Evolutionary conservation across 768 basidiomycete genomes (phyloP), one percentile per base, ranked within the genome.

Genomic region (Kwoniella sp.): DNA sequence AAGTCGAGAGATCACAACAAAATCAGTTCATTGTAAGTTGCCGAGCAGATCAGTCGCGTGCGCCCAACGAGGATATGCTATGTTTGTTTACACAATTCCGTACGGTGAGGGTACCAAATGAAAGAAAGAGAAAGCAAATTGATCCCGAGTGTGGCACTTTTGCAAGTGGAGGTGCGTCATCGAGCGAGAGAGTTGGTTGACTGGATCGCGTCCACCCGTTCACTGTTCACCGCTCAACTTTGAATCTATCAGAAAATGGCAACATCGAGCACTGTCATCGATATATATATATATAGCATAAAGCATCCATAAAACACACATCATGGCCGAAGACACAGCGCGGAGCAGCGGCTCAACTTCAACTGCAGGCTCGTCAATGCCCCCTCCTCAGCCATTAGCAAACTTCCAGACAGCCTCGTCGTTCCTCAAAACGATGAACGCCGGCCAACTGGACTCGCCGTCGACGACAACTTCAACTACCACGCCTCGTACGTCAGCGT

Each of bases 331-430:
- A 5, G 50, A 51, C 25, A 9, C 41, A 4, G 9, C 41, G 20
- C 11, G 17, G 4, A 3, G 4, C 17, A 45, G 20, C 41, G 41
- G 41, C 15, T 45, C 41, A 8, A 34, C 54, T 5, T 45, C 41
- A 8, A 34, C 54, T 5, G 38, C 34, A 12, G 34, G 56, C 38
- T 45, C 56, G 17, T 28, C 61, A 2, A 59, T 59, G 57, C 51
- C 58, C 26, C 65, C 65, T 12, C 68, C 72, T 23, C 63, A 25
- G n/a, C 55, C 66, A 15, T 9, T 48, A 2, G 7, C 54, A 25
- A 38, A 58, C 56, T 58, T 71, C 64, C 54, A 65, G 41, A 38
- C 70, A 12, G 69, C 73, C 4, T 61, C 70, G 2, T 55, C 72
- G 1, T 25, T 68, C 9, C 62, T 66, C 26, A 58, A 59, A 51